Conservation (phyloP, 768 basidiomycete genomes). For the Rhodosporidiobolus odoratus region DNA sequence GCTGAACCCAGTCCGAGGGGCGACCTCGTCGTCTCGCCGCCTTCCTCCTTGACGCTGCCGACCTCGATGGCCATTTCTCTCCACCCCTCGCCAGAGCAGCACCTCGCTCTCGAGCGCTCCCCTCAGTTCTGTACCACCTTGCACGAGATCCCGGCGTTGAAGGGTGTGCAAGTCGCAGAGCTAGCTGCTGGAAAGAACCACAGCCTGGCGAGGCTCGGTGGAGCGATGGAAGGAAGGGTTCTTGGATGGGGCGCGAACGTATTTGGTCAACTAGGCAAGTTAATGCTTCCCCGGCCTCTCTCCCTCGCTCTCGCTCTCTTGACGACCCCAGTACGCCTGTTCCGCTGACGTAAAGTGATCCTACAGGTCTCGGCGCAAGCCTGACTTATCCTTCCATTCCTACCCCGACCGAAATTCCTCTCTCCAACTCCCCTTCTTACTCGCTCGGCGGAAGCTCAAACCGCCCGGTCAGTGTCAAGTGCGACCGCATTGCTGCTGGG, state of each 20-base stretch:
- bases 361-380: constrained; percentile 21
- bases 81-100: constrained; percentile 42
- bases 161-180: constrained; percentile 60
- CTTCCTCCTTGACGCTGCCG: constrained; percentile 41
- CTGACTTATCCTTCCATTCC: constrained; percentile 39
- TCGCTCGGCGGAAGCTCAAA: constrained; percentile 39
- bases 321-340: fast-evolving
- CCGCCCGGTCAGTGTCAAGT: constrained; percentile 31
- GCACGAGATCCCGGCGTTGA: constrained; percentile 70
- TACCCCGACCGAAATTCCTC: constrained; percentile 46
- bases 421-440: constrained; percentile 43
- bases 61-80: constrained; percentile 11
- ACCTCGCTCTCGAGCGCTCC: constrained; percentile 40
- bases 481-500: constrained; percentile 24
- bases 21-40: constrained; percentile 48
- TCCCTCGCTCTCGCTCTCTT: constrained; percentile 28
- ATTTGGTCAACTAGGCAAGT: constrained; percentile 75
- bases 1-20: constrained; percentile 19
- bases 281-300: constrained; percentile 47
- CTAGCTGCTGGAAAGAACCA: constrained; percentile 66
- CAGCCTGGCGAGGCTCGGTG: constrained; percentile 61
- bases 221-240: constrained; percentile 60
- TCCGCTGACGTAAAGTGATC: too few relatives aligned
- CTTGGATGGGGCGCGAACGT: constrained; percentile 88
- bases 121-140: constrained; percentile 65